These are phyloP conservation scores for Talaromyces sp. DNA, from an alignment of 2,329 filamentous ascomycete genomes.

Conservation along the genomic window DNA sequence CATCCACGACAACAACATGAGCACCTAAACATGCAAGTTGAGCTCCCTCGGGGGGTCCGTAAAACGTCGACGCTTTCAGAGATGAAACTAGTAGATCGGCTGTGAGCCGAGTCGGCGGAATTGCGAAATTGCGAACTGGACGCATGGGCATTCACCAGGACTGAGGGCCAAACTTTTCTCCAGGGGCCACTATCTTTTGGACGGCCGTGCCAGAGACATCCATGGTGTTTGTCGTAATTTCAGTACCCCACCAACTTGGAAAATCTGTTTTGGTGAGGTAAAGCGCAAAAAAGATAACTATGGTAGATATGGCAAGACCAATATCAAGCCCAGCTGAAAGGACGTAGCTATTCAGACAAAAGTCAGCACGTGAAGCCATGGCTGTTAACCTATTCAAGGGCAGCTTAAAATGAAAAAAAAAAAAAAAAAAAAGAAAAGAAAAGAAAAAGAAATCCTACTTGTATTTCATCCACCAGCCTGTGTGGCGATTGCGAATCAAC, in stretches of 20 bases:
- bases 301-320: conserved; percentile 66
- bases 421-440: background rate
- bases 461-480: conserved; percentile 76
- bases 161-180: conserved; percentile 64
- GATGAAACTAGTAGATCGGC: too few species aligned
- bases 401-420: background rate
- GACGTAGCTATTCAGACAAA: conserved; percentile 53
- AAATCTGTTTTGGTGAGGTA: conserved; percentile 60
- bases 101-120: too few species aligned
- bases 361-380: background rate
- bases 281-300: conserved; percentile 71
- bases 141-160: too few species aligned
- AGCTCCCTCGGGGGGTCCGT: too few species aligned
- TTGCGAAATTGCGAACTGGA: too few species aligned
- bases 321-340: conserved; percentile 71
- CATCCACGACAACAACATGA: too few species aligned
- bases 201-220: conserved; percentile 64
- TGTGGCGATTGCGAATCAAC: conserved; percentile 65
- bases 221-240: conserved; percentile 61
- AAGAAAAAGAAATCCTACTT: conserved; percentile 46
- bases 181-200: conserved; percentile 55
- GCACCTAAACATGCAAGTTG: too few species aligned
- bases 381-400: background rate
- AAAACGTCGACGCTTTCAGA: too few species aligned
- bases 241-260: conserved; percentile 71